Base-by-base conservation (phyloP, 257 asterid species). In the Verbascum thapsus region DNA sequence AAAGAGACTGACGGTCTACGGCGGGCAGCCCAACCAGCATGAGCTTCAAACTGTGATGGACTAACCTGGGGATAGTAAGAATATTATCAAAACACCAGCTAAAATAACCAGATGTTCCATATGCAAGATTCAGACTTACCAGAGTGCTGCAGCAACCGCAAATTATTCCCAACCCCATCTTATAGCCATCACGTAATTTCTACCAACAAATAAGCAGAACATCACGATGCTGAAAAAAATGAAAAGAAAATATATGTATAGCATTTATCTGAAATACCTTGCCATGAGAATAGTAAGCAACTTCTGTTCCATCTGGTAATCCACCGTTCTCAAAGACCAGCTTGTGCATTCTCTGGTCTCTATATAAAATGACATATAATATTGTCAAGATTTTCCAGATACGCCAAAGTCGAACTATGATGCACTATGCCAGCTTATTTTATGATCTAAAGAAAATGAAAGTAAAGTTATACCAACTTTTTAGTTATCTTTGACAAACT, bases 21-120 rank as follows among this genome's bases (percentile, higher is more conserved):
- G 54, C 99, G 92, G 9, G 99, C 84, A 56, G 97, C 97, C 96
- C 97, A 90, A 67, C 99, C 99, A 66, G 99, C 97, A 81, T 94
- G 99, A 70, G 96, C 94, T 81, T 94, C 99, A 84, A 94, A 94
- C 66, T 74, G 85, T 68, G 99, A 94, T 56, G 97, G 97, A 73
- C 97, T 94, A 75, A 87, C 92, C 99, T 94, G 92, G 66, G 68
- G 82, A 84, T 48, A 49, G 72, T 39, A 69, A 44, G 57, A 50
- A 69, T 69, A 26, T 54, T 34, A 67, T 67, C 23, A 79, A 66
- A 10, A 43, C n/a, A 66, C 69, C 45, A 18, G 34, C 53, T 61
- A 65, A 53, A 69, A 53, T 10, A 61, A 44, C 30, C 63, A 47
- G 53, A 34, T 58, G 54, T 44, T 26, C 19, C n/a, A 37, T 75